Conservation (phyloP, 2,329 filamentous ascomycete species). For the Neophaeococcomyces mojaviensis region DNA sequence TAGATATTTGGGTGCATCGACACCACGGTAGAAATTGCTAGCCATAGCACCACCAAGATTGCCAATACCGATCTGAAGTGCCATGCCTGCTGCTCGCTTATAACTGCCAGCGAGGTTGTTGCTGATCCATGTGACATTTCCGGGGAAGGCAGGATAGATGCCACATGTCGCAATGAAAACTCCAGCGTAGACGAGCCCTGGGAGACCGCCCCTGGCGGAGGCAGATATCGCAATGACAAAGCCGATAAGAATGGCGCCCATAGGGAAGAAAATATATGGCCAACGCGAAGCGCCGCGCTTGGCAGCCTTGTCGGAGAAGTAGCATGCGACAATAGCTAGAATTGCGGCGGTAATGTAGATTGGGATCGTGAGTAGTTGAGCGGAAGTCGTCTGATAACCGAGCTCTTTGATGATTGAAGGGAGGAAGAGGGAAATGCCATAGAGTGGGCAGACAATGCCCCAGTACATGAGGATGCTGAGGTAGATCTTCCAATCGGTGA, state of each 20-base stretch:
- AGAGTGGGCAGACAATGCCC: conserved; percentile 36
- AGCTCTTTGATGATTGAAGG: conserved; percentile 37
- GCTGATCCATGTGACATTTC: conserved; percentile 49
- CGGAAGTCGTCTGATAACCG: conserved; percentile 33
- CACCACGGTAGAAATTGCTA: conserved; percentile 57
- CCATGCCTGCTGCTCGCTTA: conserved; percentile 55
- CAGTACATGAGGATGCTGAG: conserved; percentile 30
- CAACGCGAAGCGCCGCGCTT: conserved; percentile 30
- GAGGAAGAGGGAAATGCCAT: conserved; percentile 31
- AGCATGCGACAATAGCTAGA: conserved; percentile 40
- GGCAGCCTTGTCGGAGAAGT: conserved; percentile 49
- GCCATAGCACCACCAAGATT: conserved; percentile 4
- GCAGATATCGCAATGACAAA: conserved; percentile 45
- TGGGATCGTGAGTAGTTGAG: conserved; percentile 35
- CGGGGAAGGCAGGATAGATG: conserved; percentile 41
- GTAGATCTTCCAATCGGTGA: conserved; percentile 29
- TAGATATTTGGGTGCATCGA: conserved; percentile 43
- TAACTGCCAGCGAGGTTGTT: conserved; percentile 52
- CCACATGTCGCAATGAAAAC: conserved; percentile 42
- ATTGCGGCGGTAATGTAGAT: conserved; percentile 35
- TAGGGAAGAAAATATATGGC: conserved; percentile 50
- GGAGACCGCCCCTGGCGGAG: conserved; percentile 27
- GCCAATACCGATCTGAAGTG: conserved; percentile 51
- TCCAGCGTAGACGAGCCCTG: conserved; percentile 41
- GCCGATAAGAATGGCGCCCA: conserved; percentile 50